Conservation (phyloP, 139 green algal genomes). For the Picochlorum sp. region DNA sequence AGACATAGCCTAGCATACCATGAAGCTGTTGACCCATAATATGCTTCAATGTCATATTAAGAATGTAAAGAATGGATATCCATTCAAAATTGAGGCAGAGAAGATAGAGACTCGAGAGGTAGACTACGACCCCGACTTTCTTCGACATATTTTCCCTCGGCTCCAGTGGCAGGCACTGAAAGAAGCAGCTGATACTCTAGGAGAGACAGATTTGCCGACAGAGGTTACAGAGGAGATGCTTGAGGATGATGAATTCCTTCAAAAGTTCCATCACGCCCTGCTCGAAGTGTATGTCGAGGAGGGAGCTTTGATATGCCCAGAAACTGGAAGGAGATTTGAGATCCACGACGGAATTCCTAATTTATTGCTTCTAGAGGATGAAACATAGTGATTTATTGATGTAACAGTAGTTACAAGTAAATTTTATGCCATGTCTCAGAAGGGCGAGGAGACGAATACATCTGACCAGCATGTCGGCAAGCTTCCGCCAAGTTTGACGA, state of each 20-base stretch:
- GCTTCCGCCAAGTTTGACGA: neutral
- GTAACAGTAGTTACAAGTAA: neutral
- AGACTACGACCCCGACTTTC: constrained; percentile 87
- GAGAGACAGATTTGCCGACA: constrained; percentile 44
- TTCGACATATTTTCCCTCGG: constrained; percentile 80
- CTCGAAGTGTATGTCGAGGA: constrained; percentile 69
- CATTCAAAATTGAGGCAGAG: constrained; percentile 80
- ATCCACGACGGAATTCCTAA: constrained; percentile 83
- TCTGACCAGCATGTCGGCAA: too few species aligned
- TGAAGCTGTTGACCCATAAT: constrained; percentile 98
- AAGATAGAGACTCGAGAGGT: constrained; percentile 57
- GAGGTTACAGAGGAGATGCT: constrained; percentile 45
- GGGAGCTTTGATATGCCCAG: constrained; percentile 67
- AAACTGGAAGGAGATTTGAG: constrained; percentile 70
- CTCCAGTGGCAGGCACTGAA: constrained; percentile 78
- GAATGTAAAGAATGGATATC: constrained; percentile 85
- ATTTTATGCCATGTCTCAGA: too few species aligned
- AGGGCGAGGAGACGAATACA: too few species aligned
- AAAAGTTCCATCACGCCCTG: constrained; percentile 72
- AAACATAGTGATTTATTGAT: constrained; percentile 43
- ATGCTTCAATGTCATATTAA: constrained; percentile 95
- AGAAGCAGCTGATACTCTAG: constrained; percentile 51
- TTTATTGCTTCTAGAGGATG: constrained; percentile 82
- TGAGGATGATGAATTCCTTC: constrained; percentile 62
- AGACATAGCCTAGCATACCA: constrained; percentile 21